phyloP scores from a whole-genome alignment of 441 rosid species.

The Populus hybrid region DNA sequence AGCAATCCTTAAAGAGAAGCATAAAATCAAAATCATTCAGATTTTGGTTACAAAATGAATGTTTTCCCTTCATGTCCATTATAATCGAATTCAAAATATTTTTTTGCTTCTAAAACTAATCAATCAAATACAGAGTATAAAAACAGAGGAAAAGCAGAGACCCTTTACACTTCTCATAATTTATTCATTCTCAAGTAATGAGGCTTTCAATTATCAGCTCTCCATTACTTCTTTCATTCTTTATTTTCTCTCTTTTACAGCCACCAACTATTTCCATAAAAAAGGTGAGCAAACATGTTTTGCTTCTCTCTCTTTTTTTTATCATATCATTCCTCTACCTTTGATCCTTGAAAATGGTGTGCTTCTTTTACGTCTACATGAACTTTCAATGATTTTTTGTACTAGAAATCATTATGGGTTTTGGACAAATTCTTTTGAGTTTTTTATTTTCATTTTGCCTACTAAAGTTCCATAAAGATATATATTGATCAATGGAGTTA shows the following conservation, averaged over 20 bases:
- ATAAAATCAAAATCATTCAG: not conserved
- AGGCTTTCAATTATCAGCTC: conserved; percentile 22
- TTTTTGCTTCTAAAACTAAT: conserved; percentile 1
- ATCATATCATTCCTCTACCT: not conserved
- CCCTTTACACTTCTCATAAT: not conserved
- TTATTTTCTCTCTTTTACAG: conserved; percentile 32
- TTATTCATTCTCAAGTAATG: conserved; percentile 18
- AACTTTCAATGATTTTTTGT: not conserved
- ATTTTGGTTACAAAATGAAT: not conserved
- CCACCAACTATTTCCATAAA: conserved; percentile 40
- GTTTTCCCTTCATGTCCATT: not conserved
- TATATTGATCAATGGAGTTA: not conserved
- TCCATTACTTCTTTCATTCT: conserved; percentile 22
- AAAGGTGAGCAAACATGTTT: conserved; percentile 35
- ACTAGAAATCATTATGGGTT: not conserved
- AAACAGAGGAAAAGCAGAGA: conserved; percentile 26
- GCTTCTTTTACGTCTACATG: not conserved
- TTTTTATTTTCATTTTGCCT: not conserved
- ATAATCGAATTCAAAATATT: not conserved
- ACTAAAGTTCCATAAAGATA: not conserved
- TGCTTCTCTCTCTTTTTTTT: not conserved
- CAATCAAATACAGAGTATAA: conserved; percentile 18
- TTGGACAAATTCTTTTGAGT: not conserved
- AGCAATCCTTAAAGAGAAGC: not conserved
- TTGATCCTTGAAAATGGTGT: not conserved